phyloP scores from a whole-genome alignment of 768 basidiomycete species.

The Amanita fuliginea region DNA sequence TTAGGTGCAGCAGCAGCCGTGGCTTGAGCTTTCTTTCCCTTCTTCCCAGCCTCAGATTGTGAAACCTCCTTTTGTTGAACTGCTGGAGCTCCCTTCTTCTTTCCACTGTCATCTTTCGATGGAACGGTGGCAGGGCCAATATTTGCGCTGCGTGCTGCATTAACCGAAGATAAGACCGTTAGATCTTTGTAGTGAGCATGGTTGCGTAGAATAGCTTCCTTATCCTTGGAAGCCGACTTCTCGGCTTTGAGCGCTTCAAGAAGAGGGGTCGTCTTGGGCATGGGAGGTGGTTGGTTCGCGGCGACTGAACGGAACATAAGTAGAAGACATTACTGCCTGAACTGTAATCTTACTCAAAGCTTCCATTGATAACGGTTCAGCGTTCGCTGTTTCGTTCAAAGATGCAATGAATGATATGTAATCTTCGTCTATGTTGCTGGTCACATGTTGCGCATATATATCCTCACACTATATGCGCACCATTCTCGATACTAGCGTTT shows the following conservation, averaged over 20 bases:
- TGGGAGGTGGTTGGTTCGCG: constrained; percentile 43
- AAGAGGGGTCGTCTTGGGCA: constrained; percentile 80
- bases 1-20: constrained; percentile 15
- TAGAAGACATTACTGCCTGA: background rate
- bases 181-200: constrained; percentile 63
- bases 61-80: background rate
- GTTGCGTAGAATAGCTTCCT: constrained; percentile 58
- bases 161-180: constrained; percentile 13
- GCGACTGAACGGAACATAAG: constrained; percentile 36
- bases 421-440: constrained; percentile 51
- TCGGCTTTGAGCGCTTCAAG: constrained; percentile 89
- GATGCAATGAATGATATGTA: constrained; percentile 74
- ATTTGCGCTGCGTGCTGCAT: constrained; percentile 10
- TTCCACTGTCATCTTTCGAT: constrained; percentile 9
- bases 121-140: background rate
- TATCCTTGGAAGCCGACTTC: constrained; percentile 62
- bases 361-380: constrained; percentile 57
- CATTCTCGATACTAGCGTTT: constrained; percentile 85
- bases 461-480: constrained; percentile 26
- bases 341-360: constrained; percentile 34
- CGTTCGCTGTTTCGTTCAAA: constrained; percentile 37
- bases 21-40: constrained; percentile 4
- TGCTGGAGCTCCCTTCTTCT: constrained; percentile 17
- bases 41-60: background rate
- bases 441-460: background rate